Evolutionary conservation across 164 flowering plant genomes (phyloP).

Genomic region (Warburgia ugandensis): DNA sequence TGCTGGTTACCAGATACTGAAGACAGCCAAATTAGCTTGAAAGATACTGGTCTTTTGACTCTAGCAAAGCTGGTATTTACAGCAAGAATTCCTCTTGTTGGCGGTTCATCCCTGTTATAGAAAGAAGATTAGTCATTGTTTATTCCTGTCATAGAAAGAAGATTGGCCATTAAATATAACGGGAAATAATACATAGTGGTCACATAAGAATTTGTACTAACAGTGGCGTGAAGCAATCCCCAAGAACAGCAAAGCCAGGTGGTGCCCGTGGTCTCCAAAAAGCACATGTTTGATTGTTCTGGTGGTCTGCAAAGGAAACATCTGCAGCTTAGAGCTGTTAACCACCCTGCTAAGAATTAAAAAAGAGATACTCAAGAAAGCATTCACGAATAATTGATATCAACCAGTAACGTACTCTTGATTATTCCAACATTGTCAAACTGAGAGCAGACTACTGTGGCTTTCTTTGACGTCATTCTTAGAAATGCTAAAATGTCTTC

Average conservation of each 20-base stretch:
- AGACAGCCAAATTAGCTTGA: conserved; percentile 65
- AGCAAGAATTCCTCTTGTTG: conserved; percentile 81
- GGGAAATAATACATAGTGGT: too few relatives aligned
- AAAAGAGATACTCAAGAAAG: too few relatives aligned
- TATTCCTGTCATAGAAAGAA: too few relatives aligned
- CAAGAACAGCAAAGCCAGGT: conserved; percentile 88
- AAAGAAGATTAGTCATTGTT: too few relatives aligned
- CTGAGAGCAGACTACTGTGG: conserved; percentile 69
- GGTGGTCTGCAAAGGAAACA: conserved; percentile 58
- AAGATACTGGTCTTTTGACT: conserved; percentile 78
- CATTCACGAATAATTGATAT: too few relatives aligned
- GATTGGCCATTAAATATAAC: too few relatives aligned
- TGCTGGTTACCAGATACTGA: conserved; percentile 18
- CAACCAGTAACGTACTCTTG: conserved; percentile 54
- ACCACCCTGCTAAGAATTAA: too few relatives aligned
- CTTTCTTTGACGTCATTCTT: conserved; percentile 70
- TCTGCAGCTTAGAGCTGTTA: too few relatives aligned
- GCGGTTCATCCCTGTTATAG: conserved; percentile 80
- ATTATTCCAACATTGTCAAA: conserved; percentile 84
- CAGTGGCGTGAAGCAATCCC: conserved; percentile 93
- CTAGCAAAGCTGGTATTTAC: conserved; percentile 65
- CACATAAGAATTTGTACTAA: too few relatives aligned
- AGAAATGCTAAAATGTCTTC: conserved; percentile 85
- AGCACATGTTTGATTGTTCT: conserved; percentile 52
- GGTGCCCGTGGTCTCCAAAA: conserved; percentile 98